Conservation (phyloP, 805 yeast genomes). For the Candida tammaniensis region DNA sequence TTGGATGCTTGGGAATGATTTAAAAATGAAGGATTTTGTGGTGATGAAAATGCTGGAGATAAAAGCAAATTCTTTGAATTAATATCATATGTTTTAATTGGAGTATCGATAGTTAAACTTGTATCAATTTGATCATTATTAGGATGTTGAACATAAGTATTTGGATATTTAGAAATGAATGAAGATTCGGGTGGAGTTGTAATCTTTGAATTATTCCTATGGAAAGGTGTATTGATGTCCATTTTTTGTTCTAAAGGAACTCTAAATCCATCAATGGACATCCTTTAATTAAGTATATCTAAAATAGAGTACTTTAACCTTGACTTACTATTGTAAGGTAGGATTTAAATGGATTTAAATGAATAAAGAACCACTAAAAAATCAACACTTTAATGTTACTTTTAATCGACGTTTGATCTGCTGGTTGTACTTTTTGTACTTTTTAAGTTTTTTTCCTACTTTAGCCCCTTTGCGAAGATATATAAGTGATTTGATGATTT, state of each 20-base stretch:
- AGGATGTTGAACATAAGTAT: not conserved
- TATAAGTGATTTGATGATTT: not conserved
- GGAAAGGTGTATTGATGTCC: slow-evolving; percentile 13
- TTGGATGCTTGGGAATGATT: not conserved
- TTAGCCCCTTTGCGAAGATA: not conserved
- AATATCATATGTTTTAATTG: slow-evolving; percentile 9
- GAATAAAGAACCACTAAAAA: no score
- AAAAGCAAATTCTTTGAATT: slow-evolving; percentile 20
- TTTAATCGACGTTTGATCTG: no score
- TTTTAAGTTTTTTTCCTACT: not conserved
- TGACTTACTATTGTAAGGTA: no score
- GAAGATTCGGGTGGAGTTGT: slow-evolving; percentile 34
- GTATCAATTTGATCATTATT: slow-evolving; percentile 7
- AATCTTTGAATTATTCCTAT: slow-evolving; percentile 19
- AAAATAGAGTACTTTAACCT: no score
- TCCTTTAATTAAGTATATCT: not conserved
- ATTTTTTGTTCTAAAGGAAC: slow-evolving; percentile 15
- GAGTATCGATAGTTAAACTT: slow-evolving; percentile 10
- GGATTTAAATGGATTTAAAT: no score
- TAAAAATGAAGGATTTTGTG: slow-evolving; percentile 26
- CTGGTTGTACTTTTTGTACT: no score
- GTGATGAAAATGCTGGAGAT: slow-evolving; percentile 49
- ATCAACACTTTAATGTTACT: no score
- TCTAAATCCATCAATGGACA: slow-evolving; percentile 11
- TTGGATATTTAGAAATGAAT: slow-evolving; percentile 1